A percentile compares a stretch with the other conserved stretches of the same genome.
Evolutionary conservation across 2,329 filamentous ascomycete genomes (phyloP).

Genomic region (Whalleya microplaca): DNA sequence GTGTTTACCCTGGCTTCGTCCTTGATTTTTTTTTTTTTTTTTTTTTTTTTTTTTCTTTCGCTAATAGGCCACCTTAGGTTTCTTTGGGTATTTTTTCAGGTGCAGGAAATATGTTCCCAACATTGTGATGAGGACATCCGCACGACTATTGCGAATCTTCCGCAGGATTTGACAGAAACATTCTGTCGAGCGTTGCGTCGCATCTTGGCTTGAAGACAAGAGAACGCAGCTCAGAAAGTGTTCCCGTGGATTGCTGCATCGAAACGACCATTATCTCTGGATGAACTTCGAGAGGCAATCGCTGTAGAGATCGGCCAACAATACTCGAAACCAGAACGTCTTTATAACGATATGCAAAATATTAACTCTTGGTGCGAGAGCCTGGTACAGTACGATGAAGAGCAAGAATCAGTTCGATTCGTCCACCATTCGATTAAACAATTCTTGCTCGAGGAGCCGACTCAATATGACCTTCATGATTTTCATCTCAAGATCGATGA

Average conservation of each 20-base stretch:
- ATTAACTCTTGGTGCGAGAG: slow-evolving; percentile 21
- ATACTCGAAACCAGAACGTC: slow-evolving; percentile 28
- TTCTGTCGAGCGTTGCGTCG: slow-evolving; percentile 15
- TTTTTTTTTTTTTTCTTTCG: slow-evolving; percentile 5
- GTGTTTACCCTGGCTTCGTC: slow-evolving; percentile 5
- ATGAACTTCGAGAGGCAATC: slow-evolving; percentile 44
- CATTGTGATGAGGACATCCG: slow-evolving; percentile 30
- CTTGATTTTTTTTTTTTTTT: no score
- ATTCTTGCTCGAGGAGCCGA: slow-evolving; percentile 26
- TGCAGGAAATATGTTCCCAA: slow-evolving; percentile 21
- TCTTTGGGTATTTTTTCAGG: slow-evolving; percentile 24
- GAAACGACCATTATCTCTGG: slow-evolving; percentile 38
- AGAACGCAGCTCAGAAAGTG: slow-evolving; percentile 21
- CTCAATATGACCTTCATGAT: neutral
- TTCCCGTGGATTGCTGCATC: slow-evolving; percentile 40
- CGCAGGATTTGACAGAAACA: slow-evolving; percentile 36
- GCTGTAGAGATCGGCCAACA: slow-evolving; percentile 38
- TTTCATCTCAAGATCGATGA: slow-evolving; percentile 34
- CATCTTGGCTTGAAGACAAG: slow-evolving; percentile 24
- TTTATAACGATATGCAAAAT: slow-evolving; percentile 33
- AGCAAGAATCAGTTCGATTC: slow-evolving; percentile 20
- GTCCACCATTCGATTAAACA: slow-evolving; percentile 34
- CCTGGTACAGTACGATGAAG: slow-evolving; percentile 25
- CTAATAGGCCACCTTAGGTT: slow-evolving; percentile 20
- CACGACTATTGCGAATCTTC: slow-evolving; percentile 35